A percentile compares a stretch with the other conserved stretches of the same genome.
phyloP scores from a whole-genome alignment of 257 asterid species.

The Solanum microdontum region DNA sequence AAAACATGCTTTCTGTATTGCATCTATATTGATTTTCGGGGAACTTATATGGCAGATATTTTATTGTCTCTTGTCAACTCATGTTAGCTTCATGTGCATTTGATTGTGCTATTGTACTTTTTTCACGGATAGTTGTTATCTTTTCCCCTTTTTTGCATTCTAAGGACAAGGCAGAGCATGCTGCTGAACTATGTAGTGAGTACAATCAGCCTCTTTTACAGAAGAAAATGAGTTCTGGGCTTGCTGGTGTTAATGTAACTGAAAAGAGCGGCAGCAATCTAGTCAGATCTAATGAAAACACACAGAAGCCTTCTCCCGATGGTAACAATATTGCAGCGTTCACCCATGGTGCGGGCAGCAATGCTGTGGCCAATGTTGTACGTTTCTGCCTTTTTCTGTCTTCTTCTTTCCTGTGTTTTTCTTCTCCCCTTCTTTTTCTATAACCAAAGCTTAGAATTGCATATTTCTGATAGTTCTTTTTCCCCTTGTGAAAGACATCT shows the following conservation, averaged over 20 bases:
- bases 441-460: neutral
- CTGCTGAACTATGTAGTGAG: conserved; percentile 4
- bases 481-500: conserved; percentile 1
- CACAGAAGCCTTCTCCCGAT: neutral
- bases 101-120: neutral
- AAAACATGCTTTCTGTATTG: neutral
- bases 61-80: neutral
- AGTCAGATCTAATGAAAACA: conserved; percentile 4
- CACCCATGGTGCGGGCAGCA: neutral
- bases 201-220: neutral
- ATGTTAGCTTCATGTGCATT: neutral
- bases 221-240: neutral
- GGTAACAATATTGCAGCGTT: conserved; percentile 5
- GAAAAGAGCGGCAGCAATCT: neutral
- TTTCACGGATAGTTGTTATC: neutral
- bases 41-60: neutral
- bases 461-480: neutral
- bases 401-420: neutral
- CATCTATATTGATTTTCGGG: neutral
- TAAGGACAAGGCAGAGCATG: conserved; percentile 4
- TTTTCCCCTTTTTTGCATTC: neutral
- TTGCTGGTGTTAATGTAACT: conserved; percentile 3
- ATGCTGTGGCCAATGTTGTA: conserved; percentile 1
- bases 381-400: neutral
- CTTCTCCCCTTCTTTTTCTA: neutral